Base-by-base conservation (phyloP, 768 basidiomycete species). In the Trametes gibbosa region DNA sequence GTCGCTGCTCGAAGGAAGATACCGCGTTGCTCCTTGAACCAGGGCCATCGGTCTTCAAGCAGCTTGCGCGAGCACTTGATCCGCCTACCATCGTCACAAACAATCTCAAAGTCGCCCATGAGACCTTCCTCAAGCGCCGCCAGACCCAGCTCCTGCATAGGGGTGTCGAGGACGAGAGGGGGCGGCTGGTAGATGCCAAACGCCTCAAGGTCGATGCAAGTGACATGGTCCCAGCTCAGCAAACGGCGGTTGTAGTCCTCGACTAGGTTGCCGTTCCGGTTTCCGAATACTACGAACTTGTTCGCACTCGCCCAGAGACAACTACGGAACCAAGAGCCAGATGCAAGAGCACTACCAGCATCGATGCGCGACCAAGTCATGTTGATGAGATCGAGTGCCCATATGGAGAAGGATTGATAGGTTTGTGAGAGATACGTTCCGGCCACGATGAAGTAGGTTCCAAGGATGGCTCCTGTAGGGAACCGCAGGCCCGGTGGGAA, bases 171-270 rank as follows among this genome's bases (percentile, higher is more conserved):
- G 61, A 77, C 84, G 41, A 82, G 78, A 3, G 79, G 71, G 0
- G 95, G 94, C 0, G 94, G 89, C 64, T 92, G 89, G 69, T 98
- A 98, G 63, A 99, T 94, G 1, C 96, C 96, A 67, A 95, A 96
- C 0, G 95, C 89, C 73, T 98, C 95, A 24, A 97, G 77, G 68
- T 95, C 92, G 57, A 96, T 86, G 55, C 90, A 86, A 5, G 91
- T 91, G 53, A 95, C 85, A 68, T 98, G 90, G 66, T 95, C 91
- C 91, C 92, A 95, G 68, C 88, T 91, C 59, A 94, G 81, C 12
- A 95, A 79, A 19, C 94, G 87, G 47, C 91, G 87, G 67, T 97
- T 95, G 70, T 95, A 95, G 67, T 97, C 94, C 58, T 92, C 90
- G 5, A 94, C 91, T 24, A 95, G 81, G 68, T 91, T 94, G 6